These are phyloP conservation scores for Rhodomyrtus psidioides DNA, from an alignment of 441 rosid species.

Conservation along the genomic window DNA sequence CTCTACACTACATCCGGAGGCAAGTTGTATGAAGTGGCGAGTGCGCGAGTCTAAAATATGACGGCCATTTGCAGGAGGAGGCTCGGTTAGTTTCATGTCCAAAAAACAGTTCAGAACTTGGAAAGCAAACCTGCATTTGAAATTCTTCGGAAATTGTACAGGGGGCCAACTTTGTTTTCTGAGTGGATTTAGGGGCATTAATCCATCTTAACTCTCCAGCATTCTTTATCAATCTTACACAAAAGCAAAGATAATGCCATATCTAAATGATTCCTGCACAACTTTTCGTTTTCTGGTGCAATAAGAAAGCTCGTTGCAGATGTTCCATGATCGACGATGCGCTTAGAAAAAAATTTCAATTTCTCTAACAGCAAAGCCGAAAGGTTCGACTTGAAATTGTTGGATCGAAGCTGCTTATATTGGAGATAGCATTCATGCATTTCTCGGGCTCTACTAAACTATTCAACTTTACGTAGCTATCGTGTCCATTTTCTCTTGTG, in stretches of 20 bases:
- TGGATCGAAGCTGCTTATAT: not conserved
- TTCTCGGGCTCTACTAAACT: not conserved
- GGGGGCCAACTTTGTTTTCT: not conserved
- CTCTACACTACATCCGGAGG: no score
- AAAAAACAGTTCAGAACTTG: no score
- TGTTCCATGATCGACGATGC: not conserved
- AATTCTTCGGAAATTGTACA: not conserved
- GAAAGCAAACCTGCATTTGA: not conserved
- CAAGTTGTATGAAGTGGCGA: no score
- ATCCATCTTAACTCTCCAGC: not conserved
- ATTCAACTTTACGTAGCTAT: not conserved
- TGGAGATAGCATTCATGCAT: not conserved
- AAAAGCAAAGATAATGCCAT: not conserved
- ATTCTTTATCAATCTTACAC: not conserved
- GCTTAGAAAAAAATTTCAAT: no score
- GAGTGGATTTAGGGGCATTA: not conserved
- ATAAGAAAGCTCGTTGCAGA: not conserved
- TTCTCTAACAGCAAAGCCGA: not conserved
- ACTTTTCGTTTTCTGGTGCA: not conserved
- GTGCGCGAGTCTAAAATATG: no score
- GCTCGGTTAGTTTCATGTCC: no score
- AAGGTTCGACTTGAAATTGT: not conserved
- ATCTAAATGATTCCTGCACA: not conserved
- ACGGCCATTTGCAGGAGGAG: no score
- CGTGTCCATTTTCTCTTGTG: not conserved